Evolutionary conservation across 129 eudicot species (phyloP).

Genomic region (Erigeron canadensis): DNA sequence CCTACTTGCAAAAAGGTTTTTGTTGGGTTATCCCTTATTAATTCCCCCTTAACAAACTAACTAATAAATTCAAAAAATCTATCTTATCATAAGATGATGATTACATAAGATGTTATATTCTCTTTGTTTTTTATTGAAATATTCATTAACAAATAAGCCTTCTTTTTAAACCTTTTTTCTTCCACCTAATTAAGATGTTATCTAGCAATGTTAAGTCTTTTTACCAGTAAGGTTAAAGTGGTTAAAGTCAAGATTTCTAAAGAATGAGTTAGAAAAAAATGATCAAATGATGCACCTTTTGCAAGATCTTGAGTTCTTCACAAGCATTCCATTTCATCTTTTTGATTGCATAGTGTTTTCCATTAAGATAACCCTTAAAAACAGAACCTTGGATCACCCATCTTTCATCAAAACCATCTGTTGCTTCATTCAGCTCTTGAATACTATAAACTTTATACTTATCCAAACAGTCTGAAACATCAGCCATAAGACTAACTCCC

Average conservation of each 20-base stretch:
- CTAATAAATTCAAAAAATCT: background rate
- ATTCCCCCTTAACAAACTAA: background rate
- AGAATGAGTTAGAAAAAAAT: background rate
- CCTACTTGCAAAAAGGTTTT: constrained; percentile 33
- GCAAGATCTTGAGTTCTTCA: constrained; percentile 94
- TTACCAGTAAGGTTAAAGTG: no score
- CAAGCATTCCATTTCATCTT: constrained; percentile 97
- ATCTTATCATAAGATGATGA: background rate
- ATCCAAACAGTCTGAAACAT: constrained; percentile 88
- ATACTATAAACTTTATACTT: constrained; percentile 73
- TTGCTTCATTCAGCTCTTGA: constrained; percentile 69
- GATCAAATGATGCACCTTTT: constrained; percentile 57
- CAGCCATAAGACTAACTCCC: constrained; percentile 66
- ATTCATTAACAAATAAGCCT: background rate
- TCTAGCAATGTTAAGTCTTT: no score
- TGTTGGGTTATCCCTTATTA: constrained; percentile 26
- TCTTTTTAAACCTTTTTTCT: no score
- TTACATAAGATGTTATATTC: background rate
- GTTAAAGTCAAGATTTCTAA: no score
- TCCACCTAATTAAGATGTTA: no score
- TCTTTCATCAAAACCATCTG: constrained; percentile 70
- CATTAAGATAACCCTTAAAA: constrained; percentile 70
- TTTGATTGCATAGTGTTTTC: constrained; percentile 75
- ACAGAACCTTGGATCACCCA: constrained; percentile 78
- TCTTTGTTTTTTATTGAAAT: background rate